Base-by-base conservation (phyloP, 2,329 filamentous ascomycete genomes). In the Sporothrix phasma region DNA sequence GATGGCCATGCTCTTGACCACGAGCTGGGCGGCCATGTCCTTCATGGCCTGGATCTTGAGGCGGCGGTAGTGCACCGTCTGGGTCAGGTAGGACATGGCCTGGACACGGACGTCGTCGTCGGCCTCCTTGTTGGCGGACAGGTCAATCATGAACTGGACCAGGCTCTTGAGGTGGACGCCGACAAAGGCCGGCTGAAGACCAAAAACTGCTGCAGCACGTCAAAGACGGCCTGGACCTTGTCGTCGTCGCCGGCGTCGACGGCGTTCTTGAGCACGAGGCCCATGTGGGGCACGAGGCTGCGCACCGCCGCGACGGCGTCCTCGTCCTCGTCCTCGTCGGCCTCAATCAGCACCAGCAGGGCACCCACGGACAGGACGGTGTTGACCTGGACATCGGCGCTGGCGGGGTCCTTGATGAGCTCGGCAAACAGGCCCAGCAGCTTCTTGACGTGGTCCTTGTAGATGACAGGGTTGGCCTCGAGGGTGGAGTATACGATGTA, bases 161-260 rank as follows among this genome's bases (percentile, higher is more conserved):
- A 99, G 83, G 71, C 97, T 91, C 73, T 88, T 90, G 72, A 99
- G 90, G 78, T 97, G 92, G 63, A 84, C 81, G 69, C 88, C 89
- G 61, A 97, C 80, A 60, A 97, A 84, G 54, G 90, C 84, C 34
- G 90, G 74, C 97, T 93, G 74, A 91, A 96, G 68, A 89, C 89
- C 62, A 99, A 84, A 71, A 97, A 87, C 60, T 90, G 94, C 80
- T 97, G 94, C 84, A 97, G 96, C 69, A 96, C 92, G 74, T 97
- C 94, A 71, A 97, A 99, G 29, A 91, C 86, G 73, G 93, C 87
- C 80, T 93, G 90, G 70, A 89, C 87, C 74, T 89, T 88, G 73
- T 96, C 92, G 70, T 97, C 92, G 70, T 97, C 89, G 64, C 84
- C 84, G 64, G 84, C 83, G 70, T 91, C 84, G 65, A 97, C 89